Conservation (phyloP, 768 basidiomycete species). For the Lactarius evosmus region DNA sequence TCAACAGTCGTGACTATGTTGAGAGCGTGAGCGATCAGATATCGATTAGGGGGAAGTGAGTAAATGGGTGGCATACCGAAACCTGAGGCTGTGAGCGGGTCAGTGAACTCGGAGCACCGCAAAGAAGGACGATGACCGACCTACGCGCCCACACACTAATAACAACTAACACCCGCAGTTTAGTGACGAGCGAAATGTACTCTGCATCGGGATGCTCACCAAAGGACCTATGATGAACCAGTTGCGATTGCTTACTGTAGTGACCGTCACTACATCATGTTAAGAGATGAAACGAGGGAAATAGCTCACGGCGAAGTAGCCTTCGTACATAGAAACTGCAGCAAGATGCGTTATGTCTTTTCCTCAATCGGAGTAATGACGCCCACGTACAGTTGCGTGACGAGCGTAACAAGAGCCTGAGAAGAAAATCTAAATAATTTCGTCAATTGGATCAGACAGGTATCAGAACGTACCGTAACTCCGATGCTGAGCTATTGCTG, state of each 20-base stretch:
- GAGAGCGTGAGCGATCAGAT: background rate
- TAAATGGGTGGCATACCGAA: conserved; percentile 16
- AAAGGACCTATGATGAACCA: conserved; percentile 21
- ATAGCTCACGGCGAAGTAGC: conserved; percentile 17
- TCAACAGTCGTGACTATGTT: conserved; percentile 17
- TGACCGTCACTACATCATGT: background rate
- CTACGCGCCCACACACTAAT: conserved; percentile 16
- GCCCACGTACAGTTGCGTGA: conserved; percentile 24
- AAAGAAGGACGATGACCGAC: conserved; percentile 9
- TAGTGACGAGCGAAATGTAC: background rate
- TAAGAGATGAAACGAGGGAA: background rate
- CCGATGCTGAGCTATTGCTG: conserved; percentile 24
- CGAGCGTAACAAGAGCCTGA: conserved; percentile 21
- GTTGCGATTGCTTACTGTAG: conserved; percentile 27
- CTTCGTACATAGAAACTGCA: conserved; percentile 24
- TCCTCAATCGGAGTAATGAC: background rate
- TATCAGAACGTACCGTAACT: conserved; percentile 22
- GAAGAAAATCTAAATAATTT: background rate
- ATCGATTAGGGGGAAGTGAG: background rate
- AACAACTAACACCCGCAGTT: conserved; percentile 10
- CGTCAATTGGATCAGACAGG: background rate
- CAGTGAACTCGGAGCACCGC: background rate
- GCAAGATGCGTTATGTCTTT: background rate
- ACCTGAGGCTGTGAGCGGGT: conserved; percentile 18
- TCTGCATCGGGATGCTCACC: conserved; percentile 10